phyloP scores from a whole-genome alignment of 371 early-diverging fungal species.

The Vittaforma corneae region DNA sequence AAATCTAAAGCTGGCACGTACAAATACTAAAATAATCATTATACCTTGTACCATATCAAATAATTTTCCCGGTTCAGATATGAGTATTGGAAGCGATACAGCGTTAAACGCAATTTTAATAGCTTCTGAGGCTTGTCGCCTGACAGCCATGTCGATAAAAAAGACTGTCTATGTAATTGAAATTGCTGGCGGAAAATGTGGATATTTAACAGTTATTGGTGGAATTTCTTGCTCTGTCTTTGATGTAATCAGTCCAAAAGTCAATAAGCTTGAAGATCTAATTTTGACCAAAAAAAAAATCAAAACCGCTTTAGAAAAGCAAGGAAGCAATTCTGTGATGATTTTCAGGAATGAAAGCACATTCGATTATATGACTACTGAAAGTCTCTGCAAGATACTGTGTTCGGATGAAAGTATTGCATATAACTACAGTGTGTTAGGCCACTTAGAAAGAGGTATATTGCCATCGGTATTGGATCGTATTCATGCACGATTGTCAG shows the following conservation, averaged over 20 bases:
- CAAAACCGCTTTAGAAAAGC: constrained; percentile 31
- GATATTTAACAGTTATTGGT: constrained; percentile 82
- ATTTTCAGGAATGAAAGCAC: constrained; percentile 48
- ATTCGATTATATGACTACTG: constrained; percentile 60
- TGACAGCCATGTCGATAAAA: neutral
- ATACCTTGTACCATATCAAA: constrained; percentile 90
- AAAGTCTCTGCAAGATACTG: constrained; percentile 71
- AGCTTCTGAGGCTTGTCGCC: neutral
- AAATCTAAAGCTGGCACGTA: constrained; percentile 65
- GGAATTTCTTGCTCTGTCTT: too few relatives aligned
- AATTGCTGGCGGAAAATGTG: constrained; percentile 78
- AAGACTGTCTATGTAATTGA: constrained; percentile 62
- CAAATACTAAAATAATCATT: constrained; percentile 62
- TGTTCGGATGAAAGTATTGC: constrained; percentile 66
- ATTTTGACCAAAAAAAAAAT: constrained; percentile 44
- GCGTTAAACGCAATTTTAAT: neutral
- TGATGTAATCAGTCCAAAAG: too few relatives aligned
- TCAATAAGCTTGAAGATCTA: constrained; percentile 44
- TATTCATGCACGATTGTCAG: constrained; percentile 68
- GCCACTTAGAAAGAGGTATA: constrained; percentile 89
- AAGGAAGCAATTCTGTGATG: constrained; percentile 28
- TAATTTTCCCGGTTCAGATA: constrained; percentile 92
- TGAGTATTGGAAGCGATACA: constrained; percentile 61
- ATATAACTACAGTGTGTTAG: constrained; percentile 77
- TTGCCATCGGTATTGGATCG: constrained; percentile 84